phyloP scores from a whole-genome alignment of 495 filamentous ascomycete genomes.

The Hypoxylon perforatum region DNA sequence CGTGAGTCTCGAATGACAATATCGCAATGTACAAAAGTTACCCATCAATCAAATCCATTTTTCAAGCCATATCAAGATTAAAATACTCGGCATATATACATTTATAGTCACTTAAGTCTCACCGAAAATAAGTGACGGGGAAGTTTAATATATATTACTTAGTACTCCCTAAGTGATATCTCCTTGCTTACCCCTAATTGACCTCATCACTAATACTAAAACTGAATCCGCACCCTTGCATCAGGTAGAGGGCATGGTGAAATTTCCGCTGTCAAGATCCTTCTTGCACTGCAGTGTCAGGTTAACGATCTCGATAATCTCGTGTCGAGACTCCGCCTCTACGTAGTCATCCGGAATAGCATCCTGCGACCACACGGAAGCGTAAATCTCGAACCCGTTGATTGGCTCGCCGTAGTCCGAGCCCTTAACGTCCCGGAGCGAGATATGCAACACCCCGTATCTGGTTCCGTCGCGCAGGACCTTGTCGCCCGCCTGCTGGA shows the following conservation, averaged over 20 bases:
- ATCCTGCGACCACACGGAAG: slow-evolving; percentile 43
- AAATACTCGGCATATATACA: too few relatives aligned
- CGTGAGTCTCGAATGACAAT: too few relatives aligned
- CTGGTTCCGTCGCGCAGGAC: slow-evolving; percentile 33
- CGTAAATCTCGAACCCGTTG: slow-evolving; percentile 42
- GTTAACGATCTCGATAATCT: slow-evolving; percentile 46
- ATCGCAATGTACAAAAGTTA: too few relatives aligned
- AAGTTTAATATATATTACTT: too few relatives aligned
- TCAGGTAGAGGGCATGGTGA: background rate
- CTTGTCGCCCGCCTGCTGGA: slow-evolving; percentile 44
- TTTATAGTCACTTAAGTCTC: too few relatives aligned
- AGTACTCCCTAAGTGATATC: too few relatives aligned
- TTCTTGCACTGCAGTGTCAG: slow-evolving; percentile 40
- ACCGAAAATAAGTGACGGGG: too few relatives aligned
- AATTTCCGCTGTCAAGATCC: slow-evolving; percentile 30
- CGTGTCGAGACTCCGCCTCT: slow-evolving; percentile 41
- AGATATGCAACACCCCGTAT: slow-evolving; percentile 44
- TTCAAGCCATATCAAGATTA: too few relatives aligned
- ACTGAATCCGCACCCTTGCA: too few relatives aligned
- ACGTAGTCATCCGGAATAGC: slow-evolving; percentile 35
- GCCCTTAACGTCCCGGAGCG: slow-evolving; percentile 36
- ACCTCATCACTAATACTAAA: background rate
- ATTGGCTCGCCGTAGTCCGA: slow-evolving; percentile 29
- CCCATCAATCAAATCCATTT: too few relatives aligned
- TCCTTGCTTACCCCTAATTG: too few relatives aligned